A percentile compares a stretch with the other conserved stretches of the same genome.
Evolutionary conservation across 2,329 filamentous ascomycete species (phyloP).

Genomic region (Ophiosphaerella korrae): DNA sequence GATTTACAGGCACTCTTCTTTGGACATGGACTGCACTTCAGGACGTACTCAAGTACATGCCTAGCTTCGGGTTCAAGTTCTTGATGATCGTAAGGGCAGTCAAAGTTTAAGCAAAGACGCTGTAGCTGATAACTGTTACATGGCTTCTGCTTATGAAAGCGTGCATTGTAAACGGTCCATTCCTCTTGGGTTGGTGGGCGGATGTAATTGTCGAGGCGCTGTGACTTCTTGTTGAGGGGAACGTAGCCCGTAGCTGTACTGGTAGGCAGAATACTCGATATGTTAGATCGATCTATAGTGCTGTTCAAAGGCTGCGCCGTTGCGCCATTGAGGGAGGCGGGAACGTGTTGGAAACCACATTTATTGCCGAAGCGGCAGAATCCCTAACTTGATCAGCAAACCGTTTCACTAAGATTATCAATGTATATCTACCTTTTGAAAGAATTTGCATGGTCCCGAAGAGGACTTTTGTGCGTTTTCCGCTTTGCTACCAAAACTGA

Average conservation of each 20-base stretch:
- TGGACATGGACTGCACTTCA: constrained; percentile 52
- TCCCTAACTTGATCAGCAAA: constrained; percentile 19
- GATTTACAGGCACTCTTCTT: constrained; percentile 50
- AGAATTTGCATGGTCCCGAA: constrained; percentile 24
- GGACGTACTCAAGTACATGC: constrained; percentile 53
- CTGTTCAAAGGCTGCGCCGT: neutral
- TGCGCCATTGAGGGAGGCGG: neutral
- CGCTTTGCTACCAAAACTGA: constrained; percentile 7
- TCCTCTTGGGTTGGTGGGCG: constrained; percentile 45
- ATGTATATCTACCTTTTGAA: constrained; percentile 24
- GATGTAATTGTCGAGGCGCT: constrained; percentile 55
- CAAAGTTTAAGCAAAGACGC: constrained; percentile 40
- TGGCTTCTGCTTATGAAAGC: constrained; percentile 47
- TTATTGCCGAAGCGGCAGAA: constrained; percentile 28
- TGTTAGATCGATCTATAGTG: constrained; percentile 12
- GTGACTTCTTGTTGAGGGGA: constrained; percentile 53
- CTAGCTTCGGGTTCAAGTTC: constrained; percentile 48
- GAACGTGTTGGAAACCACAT: constrained; percentile 27
- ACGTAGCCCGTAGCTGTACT: constrained; percentile 37
- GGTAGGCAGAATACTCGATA: constrained; percentile 22
- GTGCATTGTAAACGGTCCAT: constrained; percentile 47
- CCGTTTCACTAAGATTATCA: too few relatives aligned
- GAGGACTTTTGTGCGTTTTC: constrained; percentile 1
- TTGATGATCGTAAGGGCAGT: constrained; percentile 55
- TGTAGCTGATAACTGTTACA: constrained; percentile 58